Conservation (phyloP, 1,139 yeast genomes). For the Diutina mesorugosa region DNA sequence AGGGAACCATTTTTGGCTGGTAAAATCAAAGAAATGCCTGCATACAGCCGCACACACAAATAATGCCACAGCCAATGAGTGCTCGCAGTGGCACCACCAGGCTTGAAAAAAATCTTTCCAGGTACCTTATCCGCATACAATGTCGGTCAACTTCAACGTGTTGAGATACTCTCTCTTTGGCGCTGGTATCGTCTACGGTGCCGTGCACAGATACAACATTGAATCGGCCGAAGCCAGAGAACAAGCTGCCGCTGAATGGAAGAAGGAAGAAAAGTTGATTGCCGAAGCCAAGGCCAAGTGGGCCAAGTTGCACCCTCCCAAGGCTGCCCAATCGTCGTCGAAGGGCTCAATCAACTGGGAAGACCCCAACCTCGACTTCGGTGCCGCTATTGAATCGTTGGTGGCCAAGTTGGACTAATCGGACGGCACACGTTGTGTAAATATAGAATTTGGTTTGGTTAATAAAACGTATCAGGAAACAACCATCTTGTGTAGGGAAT, state of each 20-base stretch:
- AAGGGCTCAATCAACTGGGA: constrained; percentile 56
- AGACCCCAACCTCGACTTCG: constrained; percentile 85
- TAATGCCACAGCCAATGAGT: neutral
- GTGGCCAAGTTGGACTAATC: constrained; percentile 28
- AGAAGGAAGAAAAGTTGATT: constrained; percentile 63
- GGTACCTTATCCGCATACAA: neutral
- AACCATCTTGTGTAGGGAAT: no score
- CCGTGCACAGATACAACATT: constrained; percentile 66
- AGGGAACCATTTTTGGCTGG: neutral
- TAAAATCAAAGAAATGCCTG: neutral
- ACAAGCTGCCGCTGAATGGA: constrained; percentile 46
- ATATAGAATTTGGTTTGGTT: constrained; percentile 1
- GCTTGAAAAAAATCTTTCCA: constrained; percentile 4
- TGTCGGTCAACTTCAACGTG: constrained; percentile 42
- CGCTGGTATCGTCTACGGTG: constrained; percentile 83
- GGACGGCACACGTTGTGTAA: neutral
- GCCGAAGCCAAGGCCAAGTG: constrained; percentile 81
- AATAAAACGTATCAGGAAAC: neutral
- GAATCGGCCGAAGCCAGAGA: constrained; percentile 46
- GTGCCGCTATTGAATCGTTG: constrained; percentile 31
- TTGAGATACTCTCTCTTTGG: constrained; percentile 90
- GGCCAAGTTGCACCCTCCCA: constrained; percentile 45
- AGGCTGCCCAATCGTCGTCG: constrained; percentile 13
- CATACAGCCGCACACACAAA: neutral
- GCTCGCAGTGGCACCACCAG: neutral